These are phyloP conservation scores for Talaromyces funiculosus DNA, from an alignment of 2,329 filamentous ascomycete species.

Conservation along the genomic window DNA sequence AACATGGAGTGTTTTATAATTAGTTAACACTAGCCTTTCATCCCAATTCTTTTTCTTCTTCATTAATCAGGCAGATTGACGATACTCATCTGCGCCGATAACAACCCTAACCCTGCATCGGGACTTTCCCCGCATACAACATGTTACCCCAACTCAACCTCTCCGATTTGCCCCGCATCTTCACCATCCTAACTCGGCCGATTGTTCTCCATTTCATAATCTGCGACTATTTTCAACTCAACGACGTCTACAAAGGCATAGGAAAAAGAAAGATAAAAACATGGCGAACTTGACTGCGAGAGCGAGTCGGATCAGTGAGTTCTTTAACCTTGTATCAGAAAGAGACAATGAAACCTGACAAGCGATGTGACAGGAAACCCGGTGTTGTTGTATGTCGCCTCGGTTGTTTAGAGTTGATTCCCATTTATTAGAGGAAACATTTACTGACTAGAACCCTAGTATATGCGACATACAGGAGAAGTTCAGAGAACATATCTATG, in stretches of 20 bases:
- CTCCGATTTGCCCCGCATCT: conserved; percentile 7
- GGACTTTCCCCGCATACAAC: conserved; percentile 1
- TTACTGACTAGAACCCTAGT: conserved; percentile 42
- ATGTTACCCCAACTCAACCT: neutral
- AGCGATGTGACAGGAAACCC: conserved; percentile 30
- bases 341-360: neutral
- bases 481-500: conserved; percentile 75
- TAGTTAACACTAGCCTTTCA: neutral
- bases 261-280: too few relatives aligned
- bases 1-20: neutral
- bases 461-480: conserved; percentile 95
- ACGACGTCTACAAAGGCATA: too few relatives aligned
- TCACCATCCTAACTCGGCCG: neutral
- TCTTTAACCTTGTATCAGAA: neutral
- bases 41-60: too few relatives aligned
- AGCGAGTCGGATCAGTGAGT: conserved; percentile 13
- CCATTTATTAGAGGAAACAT: neutral
- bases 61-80: neutral
- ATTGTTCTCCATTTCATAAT: neutral
- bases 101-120: neutral
- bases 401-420: neutral
- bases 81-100: neutral
- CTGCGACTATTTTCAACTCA: neutral
- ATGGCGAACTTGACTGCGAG: conserved; percentile 7
- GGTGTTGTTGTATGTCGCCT: conserved; percentile 39